Base-by-base conservation (phyloP, 116 monocot genomes). In the Cymodocea nodosa region DNA sequence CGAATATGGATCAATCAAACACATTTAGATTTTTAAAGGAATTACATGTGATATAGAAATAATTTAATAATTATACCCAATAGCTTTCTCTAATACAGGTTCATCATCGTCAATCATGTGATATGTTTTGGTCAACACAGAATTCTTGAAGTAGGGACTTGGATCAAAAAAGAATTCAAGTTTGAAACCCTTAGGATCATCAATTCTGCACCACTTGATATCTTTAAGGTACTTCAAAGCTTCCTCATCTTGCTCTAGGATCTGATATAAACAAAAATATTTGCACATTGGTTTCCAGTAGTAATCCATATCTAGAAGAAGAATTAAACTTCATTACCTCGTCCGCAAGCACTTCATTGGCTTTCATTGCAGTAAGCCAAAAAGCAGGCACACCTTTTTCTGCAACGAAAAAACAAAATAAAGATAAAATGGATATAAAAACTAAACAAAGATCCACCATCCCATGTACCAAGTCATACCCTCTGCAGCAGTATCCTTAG, bases 51-150 rank as follows among this genome's bases (percentile, higher is more conserved):
- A 2, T 36, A 18, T 18, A 62, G 6, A 62, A 6, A 57, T 30
- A 25, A 7, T 61, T 60, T 35, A 44, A 44, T 53, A 65, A 65
- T 30, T 15, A 54, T 80, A 87, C 87, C 87, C 92, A 58, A 87
- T 84, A 60, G 85, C 87, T 76, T 82, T 92, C 72, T 87, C 92
- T 23, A 87, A 58, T 60, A 83, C 79, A 36, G 85, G 82, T 61
- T 87, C 87, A 62, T 87, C 85, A 54, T 87, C 87, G 59, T 87
- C 87, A 49, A 83, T 80, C 87, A 92, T 83, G 71, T 84, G 82
- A 74, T 92, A 92, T 22, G 78, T 87, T 68, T 92, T 92, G 3
- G 84, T 80, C 74, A 91, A 73, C 23, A 91, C 69, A 56, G 79
- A 57, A 35, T 91, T 91, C 76, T 84, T 87, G 54, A 91, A 91